Evolutionary conservation across 805 yeast species (phyloP).

Genomic region (Lachancea thermotolerans): DNA sequence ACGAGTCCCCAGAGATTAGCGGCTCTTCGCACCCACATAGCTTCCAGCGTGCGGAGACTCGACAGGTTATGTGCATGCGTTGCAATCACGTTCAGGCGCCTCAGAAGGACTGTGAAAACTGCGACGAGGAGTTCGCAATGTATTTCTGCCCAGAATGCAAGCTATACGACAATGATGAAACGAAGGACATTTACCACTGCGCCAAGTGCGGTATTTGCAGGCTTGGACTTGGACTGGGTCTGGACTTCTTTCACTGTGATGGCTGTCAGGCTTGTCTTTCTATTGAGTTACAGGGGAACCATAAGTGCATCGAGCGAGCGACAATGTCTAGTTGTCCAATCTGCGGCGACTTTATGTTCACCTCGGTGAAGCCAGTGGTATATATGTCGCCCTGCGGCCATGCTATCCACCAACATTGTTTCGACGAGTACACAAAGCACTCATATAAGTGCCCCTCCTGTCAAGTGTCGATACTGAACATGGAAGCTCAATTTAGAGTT

Average conservation of each 20-base stretch:
- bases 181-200: slow-evolving; percentile 84
- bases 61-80: slow-evolving; percentile 71
- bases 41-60: slow-evolving; percentile 52
- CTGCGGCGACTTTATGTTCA: slow-evolving; percentile 85
- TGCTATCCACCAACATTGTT: slow-evolving; percentile 83
- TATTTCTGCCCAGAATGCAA: slow-evolving; percentile 77
- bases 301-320: slow-evolving; percentile 77
- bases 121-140: slow-evolving; percentile 60
- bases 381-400: slow-evolving; percentile 90
- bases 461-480: slow-evolving; percentile 73
- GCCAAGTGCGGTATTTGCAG: slow-evolving; percentile 90
- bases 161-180: slow-evolving; percentile 74
- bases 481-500: slow-evolving; percentile 83
- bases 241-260: slow-evolving; percentile 87
- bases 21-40: slow-evolving; percentile 37
- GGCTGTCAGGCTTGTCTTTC: slow-evolving; percentile 85
- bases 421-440: slow-evolving; percentile 71
- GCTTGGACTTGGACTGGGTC: slow-evolving; percentile 78
- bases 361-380: slow-evolving; percentile 73
- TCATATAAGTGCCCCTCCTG: slow-evolving; percentile 90
- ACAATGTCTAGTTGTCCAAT: slow-evolving; percentile 91
- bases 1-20: slow-evolving; percentile 36
- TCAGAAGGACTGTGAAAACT: slow-evolving; percentile 56
- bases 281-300: slow-evolving; percentile 67
- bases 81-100: slow-evolving; percentile 76